phyloP scores from a whole-genome alignment of 208 protist species.

The Histomonas meleagridis region DNA sequence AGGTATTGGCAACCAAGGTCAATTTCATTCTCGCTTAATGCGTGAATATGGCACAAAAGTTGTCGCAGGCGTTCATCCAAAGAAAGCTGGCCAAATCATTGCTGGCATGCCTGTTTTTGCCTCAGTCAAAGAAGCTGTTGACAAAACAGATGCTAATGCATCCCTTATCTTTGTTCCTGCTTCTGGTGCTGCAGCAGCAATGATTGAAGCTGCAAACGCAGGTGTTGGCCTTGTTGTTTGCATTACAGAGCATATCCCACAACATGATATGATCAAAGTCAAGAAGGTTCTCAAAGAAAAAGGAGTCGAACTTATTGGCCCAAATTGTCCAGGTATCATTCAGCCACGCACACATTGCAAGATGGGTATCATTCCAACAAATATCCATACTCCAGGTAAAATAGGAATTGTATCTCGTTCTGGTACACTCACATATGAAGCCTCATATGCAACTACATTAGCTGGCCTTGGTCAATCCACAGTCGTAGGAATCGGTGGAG shows the following conservation, averaged over 20 bases:
- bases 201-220: constrained; percentile 84
- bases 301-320: constrained; percentile 73
- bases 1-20: constrained; percentile 11
- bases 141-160: constrained; percentile 73
- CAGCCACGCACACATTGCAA: constrained; percentile 86
- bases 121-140: constrained; percentile 65
- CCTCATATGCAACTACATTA: constrained; percentile 85
- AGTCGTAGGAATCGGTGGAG: constrained; percentile 56
- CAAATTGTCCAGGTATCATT: constrained; percentile 83
- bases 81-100: constrained; percentile 77
- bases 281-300: constrained; percentile 41
- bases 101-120: constrained; percentile 82
- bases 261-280: constrained; percentile 74
- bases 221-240: constrained; percentile 86
- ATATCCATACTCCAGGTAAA: constrained; percentile 89
- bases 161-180: constrained; percentile 92
- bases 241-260: constrained; percentile 95
- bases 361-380: constrained; percentile 98
- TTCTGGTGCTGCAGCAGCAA: constrained; percentile 73
- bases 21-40: constrained; percentile 82
- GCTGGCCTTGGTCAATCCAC: constrained; percentile 68
- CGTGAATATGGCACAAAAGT: constrained; percentile 94
- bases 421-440: constrained; percentile 98
- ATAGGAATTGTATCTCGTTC: constrained; percentile 95
- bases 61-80: constrained; percentile 85